Percentiles rank a stretch among this genome's conserved stretches.
Conservation (phyloP, 257 asterid species). For the Craterostigma plantagineum region DNA sequence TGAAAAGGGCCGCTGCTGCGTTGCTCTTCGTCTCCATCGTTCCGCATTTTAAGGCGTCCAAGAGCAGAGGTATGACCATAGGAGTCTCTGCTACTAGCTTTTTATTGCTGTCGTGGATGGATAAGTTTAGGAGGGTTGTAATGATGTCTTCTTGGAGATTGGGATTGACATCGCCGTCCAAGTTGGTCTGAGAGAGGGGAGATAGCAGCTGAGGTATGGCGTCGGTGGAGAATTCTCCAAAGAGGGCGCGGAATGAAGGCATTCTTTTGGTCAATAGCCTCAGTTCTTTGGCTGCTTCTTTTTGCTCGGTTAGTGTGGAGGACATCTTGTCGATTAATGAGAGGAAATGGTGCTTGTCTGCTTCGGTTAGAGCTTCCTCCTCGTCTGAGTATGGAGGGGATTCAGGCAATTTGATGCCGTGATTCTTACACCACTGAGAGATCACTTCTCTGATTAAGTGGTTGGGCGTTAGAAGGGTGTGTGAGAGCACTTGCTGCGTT, state of each 20-base stretch:
- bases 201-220: conserved; percentile 44
- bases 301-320: conserved; percentile 34
- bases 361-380: conserved; percentile 37
- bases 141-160: conserved; percentile 77
- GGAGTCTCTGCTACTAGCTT: conserved; percentile 76
- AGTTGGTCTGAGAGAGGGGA: conserved; percentile 33
- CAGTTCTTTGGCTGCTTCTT: conserved; percentile 58
- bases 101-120: conserved; percentile 80
- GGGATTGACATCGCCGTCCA: conserved; percentile 9
- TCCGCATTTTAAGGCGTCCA: conserved; percentile 43
- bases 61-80: conserved; percentile 42
- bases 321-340: conserved; percentile 44
- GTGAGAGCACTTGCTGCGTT: conserved; percentile 72
- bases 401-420: conserved; percentile 44
- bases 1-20: conserved; percentile 86
- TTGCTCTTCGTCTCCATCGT: conserved; percentile 63
- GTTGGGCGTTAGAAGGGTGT: conserved; percentile 61
- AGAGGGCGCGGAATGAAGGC: conserved; percentile 66
- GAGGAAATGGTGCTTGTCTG: conserved; percentile 36
- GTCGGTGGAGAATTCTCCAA: conserved; percentile 33
- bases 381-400: conserved; percentile 16
- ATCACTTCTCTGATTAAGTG: conserved; percentile 52
- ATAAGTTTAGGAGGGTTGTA: conserved; percentile 61
- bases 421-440: conserved; percentile 50
- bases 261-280: conserved; percentile 47